These are phyloP conservation scores for Chrysoporthe austroafricana DNA, from an alignment of 2,329 filamentous ascomycete species.

Conservation along the genomic window DNA sequence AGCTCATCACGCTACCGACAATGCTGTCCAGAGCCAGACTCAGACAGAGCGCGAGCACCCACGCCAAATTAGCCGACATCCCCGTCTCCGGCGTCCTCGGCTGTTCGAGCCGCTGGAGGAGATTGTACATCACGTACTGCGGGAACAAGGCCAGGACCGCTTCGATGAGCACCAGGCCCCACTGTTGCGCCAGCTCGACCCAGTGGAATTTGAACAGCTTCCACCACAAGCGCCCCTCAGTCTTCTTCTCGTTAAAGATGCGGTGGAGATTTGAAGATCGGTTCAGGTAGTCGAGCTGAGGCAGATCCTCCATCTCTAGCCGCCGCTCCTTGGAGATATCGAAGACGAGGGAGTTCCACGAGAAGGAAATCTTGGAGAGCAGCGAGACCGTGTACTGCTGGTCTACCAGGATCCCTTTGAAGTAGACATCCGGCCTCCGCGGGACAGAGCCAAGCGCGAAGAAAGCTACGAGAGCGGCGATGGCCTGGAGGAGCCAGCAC, in stretches of 20 bases:
- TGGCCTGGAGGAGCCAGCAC: constrained; percentile 36
- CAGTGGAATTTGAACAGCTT: constrained; percentile 37
- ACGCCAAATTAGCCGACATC: constrained; percentile 36
- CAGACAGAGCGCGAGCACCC: constrained; percentile 38
- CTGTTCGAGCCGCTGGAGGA: constrained; percentile 39
- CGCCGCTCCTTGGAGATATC: constrained; percentile 36
- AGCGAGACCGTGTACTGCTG: constrained; percentile 41
- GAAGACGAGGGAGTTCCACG: constrained; percentile 40
- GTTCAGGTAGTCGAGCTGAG: constrained; percentile 37
- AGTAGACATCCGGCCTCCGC: constrained; percentile 40
- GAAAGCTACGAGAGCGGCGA: constrained; percentile 31
- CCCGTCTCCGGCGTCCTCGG: constrained; percentile 26
- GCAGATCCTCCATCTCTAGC: constrained; percentile 39
- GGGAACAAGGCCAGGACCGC: constrained; percentile 39
- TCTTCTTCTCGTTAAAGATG: constrained; percentile 30
- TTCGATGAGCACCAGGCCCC: constrained; percentile 38
- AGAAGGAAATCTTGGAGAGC: constrained; percentile 36
- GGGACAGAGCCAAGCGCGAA: constrained; percentile 38
- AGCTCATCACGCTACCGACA: constrained; percentile 38
- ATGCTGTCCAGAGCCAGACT: constrained; percentile 39
- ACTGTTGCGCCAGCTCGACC: constrained; percentile 37
- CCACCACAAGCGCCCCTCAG: constrained; percentile 37
- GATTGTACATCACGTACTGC: constrained; percentile 41
- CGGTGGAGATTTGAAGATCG: constrained; percentile 36
- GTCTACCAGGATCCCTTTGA: constrained; percentile 38